phyloP scores from a whole-genome alignment of 495 filamentous ascomycete species.

The Astrocystis sublimbata region DNA sequence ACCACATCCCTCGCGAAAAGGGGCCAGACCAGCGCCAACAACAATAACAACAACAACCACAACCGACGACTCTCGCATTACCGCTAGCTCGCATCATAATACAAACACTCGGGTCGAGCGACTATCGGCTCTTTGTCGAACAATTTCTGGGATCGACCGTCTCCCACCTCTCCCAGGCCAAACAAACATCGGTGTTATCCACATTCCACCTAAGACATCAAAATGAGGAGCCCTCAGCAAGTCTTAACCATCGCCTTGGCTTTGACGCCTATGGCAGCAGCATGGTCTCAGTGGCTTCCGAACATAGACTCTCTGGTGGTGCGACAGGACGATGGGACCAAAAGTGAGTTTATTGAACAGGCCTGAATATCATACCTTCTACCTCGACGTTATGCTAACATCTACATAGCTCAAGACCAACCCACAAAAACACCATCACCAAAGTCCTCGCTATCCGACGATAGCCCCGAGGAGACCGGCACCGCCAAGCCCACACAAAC shows the following conservation, averaged over 20 bases:
- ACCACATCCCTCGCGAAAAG: background rate
- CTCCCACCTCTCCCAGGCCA: background rate
- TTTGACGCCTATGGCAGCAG: slow-evolving; percentile 36
- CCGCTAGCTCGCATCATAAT: background rate
- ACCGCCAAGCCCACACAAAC: slow-evolving; percentile 14
- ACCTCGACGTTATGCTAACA: background rate
- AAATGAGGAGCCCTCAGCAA: slow-evolving; percentile 19
- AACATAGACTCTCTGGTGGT: slow-evolving; percentile 40
- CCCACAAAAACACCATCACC: slow-evolving; percentile 23
- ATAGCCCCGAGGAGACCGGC: slow-evolving; percentile 12
- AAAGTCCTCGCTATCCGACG: slow-evolving; percentile 14
- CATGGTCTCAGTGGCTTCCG: slow-evolving; percentile 38
- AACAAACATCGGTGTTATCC: background rate
- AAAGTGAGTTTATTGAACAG: slow-evolving; percentile 18
- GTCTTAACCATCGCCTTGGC: slow-evolving; percentile 37
- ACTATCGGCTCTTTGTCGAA: background rate
- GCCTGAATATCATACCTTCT: no score
- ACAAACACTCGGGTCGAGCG: background rate
- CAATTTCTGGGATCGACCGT: background rate
- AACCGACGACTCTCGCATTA: background rate
- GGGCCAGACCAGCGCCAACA: slow-evolving; percentile 4
- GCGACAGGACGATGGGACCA: slow-evolving; percentile 34
- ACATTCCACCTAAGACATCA: slow-evolving; percentile 15
- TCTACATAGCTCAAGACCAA: slow-evolving; percentile 21
- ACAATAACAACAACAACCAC: background rate